Evolutionary conservation across 352 stramenopile genomes (phyloP).

Genomic region (Blastocystis sp.): DNA sequence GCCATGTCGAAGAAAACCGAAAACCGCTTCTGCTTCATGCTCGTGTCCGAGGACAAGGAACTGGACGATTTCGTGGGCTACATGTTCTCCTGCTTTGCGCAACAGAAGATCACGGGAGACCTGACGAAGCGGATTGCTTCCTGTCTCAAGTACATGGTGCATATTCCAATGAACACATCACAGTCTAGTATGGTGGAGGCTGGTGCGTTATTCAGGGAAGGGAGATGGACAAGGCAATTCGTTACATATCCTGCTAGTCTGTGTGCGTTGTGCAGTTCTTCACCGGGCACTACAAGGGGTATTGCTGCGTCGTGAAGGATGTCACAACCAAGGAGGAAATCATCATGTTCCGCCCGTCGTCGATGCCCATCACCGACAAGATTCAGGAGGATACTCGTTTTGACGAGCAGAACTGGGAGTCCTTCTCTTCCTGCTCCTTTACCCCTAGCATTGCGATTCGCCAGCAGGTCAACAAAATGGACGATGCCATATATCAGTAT

Average conservation of each 20-base stretch:
- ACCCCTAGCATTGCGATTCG: not conserved
- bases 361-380: constrained; percentile 33
- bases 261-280: not conserved
- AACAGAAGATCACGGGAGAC: constrained; percentile 8
- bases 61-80: not conserved
- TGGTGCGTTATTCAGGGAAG: constrained; percentile 44
- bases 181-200: constrained; percentile 7
- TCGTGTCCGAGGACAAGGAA: not conserved
- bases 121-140: not conserved
- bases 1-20: not conserved
- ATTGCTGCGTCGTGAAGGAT: constrained; percentile 16
- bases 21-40: not conserved
- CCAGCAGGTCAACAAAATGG: not conserved
- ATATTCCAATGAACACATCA: not conserved
- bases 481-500: not conserved
- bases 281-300: constrained; percentile 15
- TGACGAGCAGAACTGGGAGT: constrained; percentile 5
- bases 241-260: constrained; percentile 38
- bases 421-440: not conserved
- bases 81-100: constrained; percentile 28
- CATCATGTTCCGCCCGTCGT: constrained; percentile 26
- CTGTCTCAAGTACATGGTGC: not conserved
- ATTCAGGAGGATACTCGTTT: not conserved
- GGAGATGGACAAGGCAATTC: constrained; percentile 43
- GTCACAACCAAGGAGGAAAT: not conserved